Evolutionary conservation across 2,329 filamentous ascomycete species (phyloP), one percentile per base, ranked within the genome.

Genomic region (Cadophora luteo-olivacea): DNA sequence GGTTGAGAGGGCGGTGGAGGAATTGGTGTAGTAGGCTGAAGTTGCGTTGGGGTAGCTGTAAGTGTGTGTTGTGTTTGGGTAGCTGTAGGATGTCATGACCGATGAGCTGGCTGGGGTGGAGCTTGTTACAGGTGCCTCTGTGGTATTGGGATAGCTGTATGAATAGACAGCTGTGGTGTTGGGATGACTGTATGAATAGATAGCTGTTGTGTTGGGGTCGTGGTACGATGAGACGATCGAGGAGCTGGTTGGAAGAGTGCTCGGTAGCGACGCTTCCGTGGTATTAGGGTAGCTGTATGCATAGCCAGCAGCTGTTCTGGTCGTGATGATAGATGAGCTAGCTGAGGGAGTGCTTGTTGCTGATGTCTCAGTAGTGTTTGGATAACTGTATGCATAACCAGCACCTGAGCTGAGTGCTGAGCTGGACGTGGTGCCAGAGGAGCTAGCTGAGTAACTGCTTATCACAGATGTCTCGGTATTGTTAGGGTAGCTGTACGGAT

Each of bases 141-240:
- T 45, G 14, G 41, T 45, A 38, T 38, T 38, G 36, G 8, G 12
- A 14, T 38, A 38, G 36, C 8, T 33, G 29, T 29, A 29, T 19
- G 57, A 61, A 22, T 29, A 29, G 29, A 29, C 29, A 48, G 29
- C 29, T 29, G 57, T 61, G 14, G 32, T 22, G 19, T 61, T 48
- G 6, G 38, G n/a, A 24, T 25, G 48, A 38, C 58, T 48, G 38
- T 61, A 61, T 19, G 45, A n/a, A n/a, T n/a, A n/a, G n/a, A n/a
- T n/a, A 2, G 14, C 41, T 45, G 41, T 45, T 6, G 41, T 45
- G 16, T 45, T 45, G 12, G 8, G 36, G 7, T 45, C 14, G 41
- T 3, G 1, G 41, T 16, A 16, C 3, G 41, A 45, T 1, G 6
- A 5, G 12, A 19, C 19, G 16, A 5, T 19, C 2, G 41, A 19